Conservation (phyloP, 2,329 filamentous ascomycete genomes). For the Hypoxylon sp. region DNA sequence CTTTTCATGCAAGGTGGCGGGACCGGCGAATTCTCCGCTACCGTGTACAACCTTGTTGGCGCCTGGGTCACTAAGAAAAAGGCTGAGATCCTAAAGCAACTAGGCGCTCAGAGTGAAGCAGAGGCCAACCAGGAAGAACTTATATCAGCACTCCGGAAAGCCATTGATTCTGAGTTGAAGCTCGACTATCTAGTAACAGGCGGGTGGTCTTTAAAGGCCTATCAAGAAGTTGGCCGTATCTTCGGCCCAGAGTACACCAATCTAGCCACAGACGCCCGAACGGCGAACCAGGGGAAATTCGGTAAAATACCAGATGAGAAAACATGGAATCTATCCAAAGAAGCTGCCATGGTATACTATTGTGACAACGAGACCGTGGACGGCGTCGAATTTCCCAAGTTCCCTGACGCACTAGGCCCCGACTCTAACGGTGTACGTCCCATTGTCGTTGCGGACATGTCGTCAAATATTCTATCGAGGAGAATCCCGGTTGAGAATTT, state of each 20-base stretch:
- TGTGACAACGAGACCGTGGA: slow-evolving; percentile 97
- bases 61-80: slow-evolving; percentile 84
- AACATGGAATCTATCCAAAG: slow-evolving; percentile 80
- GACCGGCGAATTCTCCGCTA: slow-evolving; percentile 86
- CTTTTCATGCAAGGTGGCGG: slow-evolving; percentile 91
- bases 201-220: slow-evolving; percentile 91
- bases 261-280: slow-evolving; percentile 77
- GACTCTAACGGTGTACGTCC: slow-evolving; percentile 73
- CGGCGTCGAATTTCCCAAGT: slow-evolving; percentile 86
- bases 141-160: slow-evolving; percentile 72
- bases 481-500: slow-evolving; percentile 84
- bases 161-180: slow-evolving; percentile 79
- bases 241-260: slow-evolving; percentile 86
- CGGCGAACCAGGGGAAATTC: slow-evolving; percentile 83
- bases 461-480: slow-evolving; percentile 90
- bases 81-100: slow-evolving; percentile 69
- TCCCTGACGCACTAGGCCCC: slow-evolving; percentile 75
- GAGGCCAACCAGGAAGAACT: slow-evolving; percentile 68
- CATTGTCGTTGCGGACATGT: slow-evolving; percentile 93
- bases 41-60: slow-evolving; percentile 85
- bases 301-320: slow-evolving; percentile 84
- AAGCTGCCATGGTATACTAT: slow-evolving; percentile 84
- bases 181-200: slow-evolving; percentile 94
- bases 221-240: slow-evolving; percentile 83
- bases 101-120: slow-evolving; percentile 62